Base-by-base conservation (phyloP, 148 eudicot genomes). In the Camellia japonica region DNA sequence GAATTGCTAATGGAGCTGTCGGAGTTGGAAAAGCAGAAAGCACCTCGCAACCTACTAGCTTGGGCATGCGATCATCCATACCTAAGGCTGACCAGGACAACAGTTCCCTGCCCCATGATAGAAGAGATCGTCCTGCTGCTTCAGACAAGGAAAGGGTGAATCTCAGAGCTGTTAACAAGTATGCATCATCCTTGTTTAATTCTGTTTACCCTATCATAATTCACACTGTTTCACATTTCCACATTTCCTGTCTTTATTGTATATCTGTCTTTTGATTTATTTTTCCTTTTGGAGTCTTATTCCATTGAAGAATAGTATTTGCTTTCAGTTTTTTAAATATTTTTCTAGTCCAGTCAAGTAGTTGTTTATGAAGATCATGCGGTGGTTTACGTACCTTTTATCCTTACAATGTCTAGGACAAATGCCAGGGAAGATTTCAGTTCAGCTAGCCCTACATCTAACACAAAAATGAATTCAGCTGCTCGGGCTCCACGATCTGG, bases 61-160 rank as follows among this genome's bases (percentile, higher is more conserved):
- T 83, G 80, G 87, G 84, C 82, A 78, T 87, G 82, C 90, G 90
- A 30, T 77, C 90, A 76, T 82, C 89, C 79, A 64, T 84, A 54
- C 81, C 89, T 66, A 84, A 87, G 89, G 68, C 88, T 79, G 94
- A 91, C 30, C 90, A 85, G 59, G 94, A 89, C 51, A 86, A 60
- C 75, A 83, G 71, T 73, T 67, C 87, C 67, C 71, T 80, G 77
- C 85, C 85, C 79, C 82, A 80, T 64, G 91, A 89, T 75, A 87
- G 85, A 85, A 85, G 81, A 77, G 93, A 88, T 20, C 87, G 87
- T 42, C 75, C 86, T 12, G 77, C 63, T 73, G 81, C 74, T 67
- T 78, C 81, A 61, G 92, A 91, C 55, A 90, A 88, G 73, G 95
- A 90, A 78, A 88, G 87, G 77, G 84, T 84, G 69, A 91, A 88